These are phyloP conservation scores for Saccharomyces cerevisiae DNA, from an alignment of 805 yeast genomes.

Conservation along the genomic window DNA sequence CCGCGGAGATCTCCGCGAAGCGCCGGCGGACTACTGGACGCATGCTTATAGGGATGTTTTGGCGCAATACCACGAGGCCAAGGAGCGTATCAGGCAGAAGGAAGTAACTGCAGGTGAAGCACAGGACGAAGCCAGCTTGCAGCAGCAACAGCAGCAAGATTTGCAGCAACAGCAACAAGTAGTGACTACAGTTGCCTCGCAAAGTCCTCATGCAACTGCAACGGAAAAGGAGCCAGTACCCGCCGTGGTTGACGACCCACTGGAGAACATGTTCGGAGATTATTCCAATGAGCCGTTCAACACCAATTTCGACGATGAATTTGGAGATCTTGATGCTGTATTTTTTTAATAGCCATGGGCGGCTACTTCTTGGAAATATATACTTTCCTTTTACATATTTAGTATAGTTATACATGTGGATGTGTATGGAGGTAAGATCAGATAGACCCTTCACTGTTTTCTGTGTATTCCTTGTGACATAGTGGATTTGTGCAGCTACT, in stretches of 20 bases:
- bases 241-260: conserved; percentile 2
- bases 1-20: conserved; percentile 17
- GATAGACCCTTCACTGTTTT: not conserved
- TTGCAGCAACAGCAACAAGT: conserved; percentile 8
- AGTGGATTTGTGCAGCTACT: not conserved
- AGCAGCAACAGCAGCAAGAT: conserved; percentile 2
- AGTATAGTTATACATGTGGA: not conserved
- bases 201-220: conserved; percentile 3
- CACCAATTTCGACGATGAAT: conserved; percentile 29
- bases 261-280: conserved; percentile 24
- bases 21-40: conserved; percentile 28
- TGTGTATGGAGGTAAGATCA: not conserved
- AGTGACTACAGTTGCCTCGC: conserved; percentile 5
- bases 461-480: not conserved
- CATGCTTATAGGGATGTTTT: not conserved
- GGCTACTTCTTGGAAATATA: not conserved
- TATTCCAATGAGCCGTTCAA: conserved; percentile 23
- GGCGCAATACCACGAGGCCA: not conserved
- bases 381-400: not conserved
- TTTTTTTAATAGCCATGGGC: conserved; percentile 19
- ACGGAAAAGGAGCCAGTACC: conserved; percentile 3
- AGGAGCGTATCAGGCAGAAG: not conserved
- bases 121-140: conserved; percentile 3
- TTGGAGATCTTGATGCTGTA: conserved; percentile 31
- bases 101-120: not conserved